Evolutionary conservation across 805 yeast genomes (phyloP), one percentile per base, ranked within the genome.

Genomic region (Metschnikowia continentalis): DNA sequence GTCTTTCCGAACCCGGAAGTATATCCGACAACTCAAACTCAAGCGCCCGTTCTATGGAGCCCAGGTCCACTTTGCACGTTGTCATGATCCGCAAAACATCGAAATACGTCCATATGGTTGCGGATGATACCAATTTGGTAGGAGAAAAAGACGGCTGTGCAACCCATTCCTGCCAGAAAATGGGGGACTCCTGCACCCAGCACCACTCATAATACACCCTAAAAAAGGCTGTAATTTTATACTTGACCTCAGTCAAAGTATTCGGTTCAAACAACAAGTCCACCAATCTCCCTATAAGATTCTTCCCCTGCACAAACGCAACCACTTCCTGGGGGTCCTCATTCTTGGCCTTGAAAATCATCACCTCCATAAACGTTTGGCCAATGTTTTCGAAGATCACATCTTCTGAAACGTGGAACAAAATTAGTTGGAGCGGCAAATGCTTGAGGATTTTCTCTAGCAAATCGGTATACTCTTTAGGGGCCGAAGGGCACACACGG

Each of bases 351-450:
- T 35, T 35, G 8, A 15, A 5, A 3, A 11, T 15, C 42, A 44
- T 19, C 6, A 44, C 32, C 6, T 36, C 41, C 35, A 44, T 6
- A 17, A 35, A 35, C 17, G 35, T 22, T 15, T 3, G 15, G 22
- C 26, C 19, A 17, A 44, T 23, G 35, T 44, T 23, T 2, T 13
- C 6, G 22, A 44, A 33, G 8, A 52, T 48, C 6, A 32, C 42
- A 7, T 52, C 52, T 13, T 39, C 39, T 23, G 56, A 42, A 5
- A 56, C 45, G 33, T 50, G 49, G 26, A 42, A 35, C n/a, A 45
- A 40, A 17, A 52, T 46, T 20, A 52, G 50, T 3, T 22, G 30
- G 26, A 56, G 47, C 35, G 35, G 46, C 39, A 56, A 39, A 7
- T 49, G 51, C 10, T 26, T 30, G 19, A 56, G 40, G 14, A 54